A percentile compares a stretch with the other conserved stretches of the same genome.
These are phyloP conservation scores for Ophiostoma piceae DNA, from an alignment of 2,329 filamentous ascomycete genomes.

Conservation along the genomic window DNA sequence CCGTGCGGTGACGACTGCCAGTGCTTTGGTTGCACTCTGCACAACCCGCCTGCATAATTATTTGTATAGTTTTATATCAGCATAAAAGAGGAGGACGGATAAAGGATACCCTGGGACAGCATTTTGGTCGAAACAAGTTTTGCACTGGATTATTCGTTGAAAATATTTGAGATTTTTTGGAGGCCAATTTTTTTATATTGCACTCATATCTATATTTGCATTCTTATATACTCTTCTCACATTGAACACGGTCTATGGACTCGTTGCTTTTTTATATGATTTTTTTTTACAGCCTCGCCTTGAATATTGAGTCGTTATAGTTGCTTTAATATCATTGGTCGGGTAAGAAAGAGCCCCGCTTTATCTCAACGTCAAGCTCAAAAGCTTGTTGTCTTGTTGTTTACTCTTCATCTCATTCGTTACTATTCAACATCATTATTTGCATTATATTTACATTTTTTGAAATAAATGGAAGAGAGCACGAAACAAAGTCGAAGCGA, in stretches of 20 bases:
- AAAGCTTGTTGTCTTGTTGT: not conserved
- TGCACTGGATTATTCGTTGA: not conserved
- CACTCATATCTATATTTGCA: not conserved
- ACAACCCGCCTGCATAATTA: slow-evolving; percentile 40
- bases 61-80: not conserved
- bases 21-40: slow-evolving; percentile 64
- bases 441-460: not conserved
- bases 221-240: not conserved
- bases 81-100: not conserved
- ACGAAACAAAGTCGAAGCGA: not conserved
- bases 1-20: slow-evolving; percentile 61
- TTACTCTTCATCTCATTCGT: not conserved
- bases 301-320: not conserved
- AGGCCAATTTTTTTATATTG: not conserved
- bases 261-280: not conserved
- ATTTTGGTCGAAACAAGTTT: not conserved
- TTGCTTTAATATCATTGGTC: not conserved
- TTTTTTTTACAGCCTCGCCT: not conserved
- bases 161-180: not conserved
- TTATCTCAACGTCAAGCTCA: not conserved
- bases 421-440: not conserved
- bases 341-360: not conserved
- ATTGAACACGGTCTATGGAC: not conserved
- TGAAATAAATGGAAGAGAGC: not conserved
- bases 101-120: slow-evolving; percentile 5